A percentile compares a stretch with the other conserved stretches of the same genome.
These are phyloP conservation scores for Xenosphaeropsis pyriputrescens DNA, from an alignment of 2,329 filamentous ascomycete species.

Conservation along the genomic window DNA sequence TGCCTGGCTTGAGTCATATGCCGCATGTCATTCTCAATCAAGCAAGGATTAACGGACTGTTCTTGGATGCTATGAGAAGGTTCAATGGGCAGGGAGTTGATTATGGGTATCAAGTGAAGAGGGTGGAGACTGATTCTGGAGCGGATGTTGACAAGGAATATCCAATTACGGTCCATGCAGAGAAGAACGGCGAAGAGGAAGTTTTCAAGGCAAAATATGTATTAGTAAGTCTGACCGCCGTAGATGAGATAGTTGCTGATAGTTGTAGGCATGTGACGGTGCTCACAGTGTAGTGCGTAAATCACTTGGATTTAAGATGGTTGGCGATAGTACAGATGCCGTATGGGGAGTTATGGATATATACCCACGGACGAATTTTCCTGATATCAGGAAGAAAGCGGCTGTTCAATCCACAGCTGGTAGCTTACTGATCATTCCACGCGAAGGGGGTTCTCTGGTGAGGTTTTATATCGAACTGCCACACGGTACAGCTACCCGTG, in stretches of 20 bases:
- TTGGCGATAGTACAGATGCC: slow-evolving; percentile 23
- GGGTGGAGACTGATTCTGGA: slow-evolving; percentile 32
- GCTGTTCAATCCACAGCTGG: slow-evolving; percentile 38
- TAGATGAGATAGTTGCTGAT: slow-evolving; percentile 35
- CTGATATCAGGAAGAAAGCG: slow-evolving; percentile 43
- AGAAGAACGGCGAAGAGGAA: slow-evolving; percentile 40
- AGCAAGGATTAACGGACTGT: slow-evolving; percentile 52
- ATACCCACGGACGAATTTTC: slow-evolving; percentile 39
- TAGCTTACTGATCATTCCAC: slow-evolving; percentile 44
- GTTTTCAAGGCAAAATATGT: slow-evolving; percentile 10
- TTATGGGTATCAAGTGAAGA: slow-evolving; percentile 38
- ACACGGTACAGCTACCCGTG: slow-evolving; percentile 35
- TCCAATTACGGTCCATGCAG: slow-evolving; percentile 42
- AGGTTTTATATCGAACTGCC: slow-evolving; percentile 21
- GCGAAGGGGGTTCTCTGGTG: slow-evolving; percentile 24
- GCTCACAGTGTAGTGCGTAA: slow-evolving; percentile 31
- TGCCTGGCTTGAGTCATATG: slow-evolving; percentile 43
- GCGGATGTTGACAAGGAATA: slow-evolving; percentile 34
- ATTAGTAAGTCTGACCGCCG: slow-evolving; percentile 11
- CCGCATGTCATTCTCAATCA: slow-evolving; percentile 57
- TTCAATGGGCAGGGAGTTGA: slow-evolving; percentile 40
- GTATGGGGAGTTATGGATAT: slow-evolving; percentile 40
- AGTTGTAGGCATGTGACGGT: slow-evolving; percentile 37
- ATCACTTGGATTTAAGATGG: slow-evolving; percentile 21
- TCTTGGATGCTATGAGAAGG: slow-evolving; percentile 42